phyloP scores from a whole-genome alignment of 1,284 basidiomycete species.

The Papiliotrema nemorosa region DNA sequence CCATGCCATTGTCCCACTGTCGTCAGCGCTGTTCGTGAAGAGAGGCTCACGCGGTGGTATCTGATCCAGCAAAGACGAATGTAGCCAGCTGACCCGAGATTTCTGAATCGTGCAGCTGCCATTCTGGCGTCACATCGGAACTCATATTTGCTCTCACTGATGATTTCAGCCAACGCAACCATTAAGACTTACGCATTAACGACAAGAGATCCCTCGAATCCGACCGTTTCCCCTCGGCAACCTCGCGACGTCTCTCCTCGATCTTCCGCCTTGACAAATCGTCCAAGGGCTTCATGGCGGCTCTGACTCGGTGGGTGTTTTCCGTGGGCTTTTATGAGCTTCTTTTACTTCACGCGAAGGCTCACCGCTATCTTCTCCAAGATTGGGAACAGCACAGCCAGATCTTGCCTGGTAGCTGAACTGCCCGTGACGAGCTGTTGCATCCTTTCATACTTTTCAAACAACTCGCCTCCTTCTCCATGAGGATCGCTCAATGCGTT shows the following conservation, averaged over 20 bases:
- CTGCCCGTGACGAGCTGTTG: conserved; percentile 14
- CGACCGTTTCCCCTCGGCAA: conserved; percentile 15
- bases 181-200: conserved; percentile 21
- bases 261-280: conserved; percentile 16
- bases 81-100: conserved; percentile 30
- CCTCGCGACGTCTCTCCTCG: conserved; percentile 15
- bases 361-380: conserved; percentile 21
- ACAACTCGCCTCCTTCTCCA: conserved; percentile 20
- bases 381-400: conserved; percentile 15
- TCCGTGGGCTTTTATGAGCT: conserved; percentile 19
- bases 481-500: conserved; percentile 14
- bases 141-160: conserved; percentile 24
- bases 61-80: conserved; percentile 31
- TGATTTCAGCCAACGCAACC: not conserved
- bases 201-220: conserved; percentile 21
- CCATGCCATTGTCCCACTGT: conserved; percentile 21
- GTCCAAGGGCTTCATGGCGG: conserved; percentile 24
- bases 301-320: conserved; percentile 14
- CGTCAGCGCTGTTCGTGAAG: not conserved
- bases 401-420: conserved; percentile 10
- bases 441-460: conserved; percentile 23
- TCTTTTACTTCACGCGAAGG: not conserved
- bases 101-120: conserved; percentile 23
- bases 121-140: conserved; percentile 11
- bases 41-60: conserved; percentile 24